Evolutionary conservation across 176 grass and related monocot species (phyloP).

Genomic region (Oryza australiensis): DNA sequence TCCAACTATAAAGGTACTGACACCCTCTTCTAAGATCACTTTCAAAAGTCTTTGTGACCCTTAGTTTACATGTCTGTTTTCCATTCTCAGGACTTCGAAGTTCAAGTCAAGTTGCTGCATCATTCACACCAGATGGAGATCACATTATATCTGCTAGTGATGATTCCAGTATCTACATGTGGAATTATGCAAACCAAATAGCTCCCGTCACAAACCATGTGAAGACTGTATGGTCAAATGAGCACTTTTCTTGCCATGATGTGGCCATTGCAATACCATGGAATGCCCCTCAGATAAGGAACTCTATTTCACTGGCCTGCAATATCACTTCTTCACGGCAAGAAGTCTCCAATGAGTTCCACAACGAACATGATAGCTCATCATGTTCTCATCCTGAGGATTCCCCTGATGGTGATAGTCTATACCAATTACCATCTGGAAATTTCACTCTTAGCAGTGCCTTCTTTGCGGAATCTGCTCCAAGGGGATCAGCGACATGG

Average conservation of each 20-base stretch:
- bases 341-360: constrained; percentile 34
- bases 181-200: constrained; percentile 66
- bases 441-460: constrained; percentile 60
- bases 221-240: constrained; percentile 62
- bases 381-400: constrained; percentile 33
- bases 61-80: constrained; percentile 26
- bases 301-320: constrained; percentile 45
- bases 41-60: not conserved
- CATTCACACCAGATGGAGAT: constrained; percentile 80
- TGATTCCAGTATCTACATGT: constrained; percentile 73
- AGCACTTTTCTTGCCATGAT: constrained; percentile 59
- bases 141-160: constrained; percentile 81
- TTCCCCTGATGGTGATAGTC: constrained; percentile 26
- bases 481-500: constrained; percentile 74
- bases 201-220: constrained; percentile 28
- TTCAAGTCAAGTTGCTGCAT: constrained; percentile 69
- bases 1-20: constrained; percentile 79
- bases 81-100: constrained; percentile 47
- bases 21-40: constrained; percentile 1
- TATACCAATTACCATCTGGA: constrained; percentile 46
- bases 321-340: constrained; percentile 49
- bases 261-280: constrained; percentile 80
- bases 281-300: constrained; percentile 49
- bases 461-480: constrained; percentile 54
- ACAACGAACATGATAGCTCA: not conserved